Evolutionary conservation across 1,139 yeast species (phyloP), one percentile per base, ranked within the genome.

Genomic region (Kazachstania sp.): DNA sequence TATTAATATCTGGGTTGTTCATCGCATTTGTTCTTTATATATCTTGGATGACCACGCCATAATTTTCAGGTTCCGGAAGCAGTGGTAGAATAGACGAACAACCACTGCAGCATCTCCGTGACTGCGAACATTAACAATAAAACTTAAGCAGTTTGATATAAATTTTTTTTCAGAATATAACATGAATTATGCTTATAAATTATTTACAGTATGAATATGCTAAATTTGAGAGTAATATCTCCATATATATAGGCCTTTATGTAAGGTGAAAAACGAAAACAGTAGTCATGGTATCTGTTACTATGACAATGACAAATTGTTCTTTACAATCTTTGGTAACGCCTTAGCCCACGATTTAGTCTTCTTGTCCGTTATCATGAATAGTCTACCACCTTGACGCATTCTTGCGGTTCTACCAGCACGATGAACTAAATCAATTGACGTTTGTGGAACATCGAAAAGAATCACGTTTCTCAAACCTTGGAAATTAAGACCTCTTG

Each of bases 331-430:
- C 52, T 75, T 79, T 37, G 92, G 90, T 42, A 90, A 71, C 3
- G 95, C 95, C 59, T 82, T 82, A 29, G 90, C 82, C 92, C 95
- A 88, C 8, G 85, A 74, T 58, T 83, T 81, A 31, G 70, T 63
- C 29, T 70, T 70, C 54, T 81, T 80, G 56, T 83, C 83, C 36
- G 76, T 75, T 49, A 90, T 79, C 57, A 90, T 71, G 56, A 87
- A 82, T 2, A 86, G 96, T 52, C 96, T 74, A 16, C 98, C 98
- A 39, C 83, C 74, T 61, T 85, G 88, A 46, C 84, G 85, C 83
- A 88, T 83, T 61, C 98, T 72, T 4, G 97, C 97, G 0, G 97
- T 92, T 67, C 98, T 77, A 2, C 98, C 98, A 4, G 88, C 83
- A 52, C 98, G 72, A 62, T 92, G 98, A 19, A 92, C 79, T 49